A percentile compares a stretch with the other conserved stretches of the same genome.
Conservation (phyloP, 768 basidiomycete species). For the Trametes cingulata region DNA sequence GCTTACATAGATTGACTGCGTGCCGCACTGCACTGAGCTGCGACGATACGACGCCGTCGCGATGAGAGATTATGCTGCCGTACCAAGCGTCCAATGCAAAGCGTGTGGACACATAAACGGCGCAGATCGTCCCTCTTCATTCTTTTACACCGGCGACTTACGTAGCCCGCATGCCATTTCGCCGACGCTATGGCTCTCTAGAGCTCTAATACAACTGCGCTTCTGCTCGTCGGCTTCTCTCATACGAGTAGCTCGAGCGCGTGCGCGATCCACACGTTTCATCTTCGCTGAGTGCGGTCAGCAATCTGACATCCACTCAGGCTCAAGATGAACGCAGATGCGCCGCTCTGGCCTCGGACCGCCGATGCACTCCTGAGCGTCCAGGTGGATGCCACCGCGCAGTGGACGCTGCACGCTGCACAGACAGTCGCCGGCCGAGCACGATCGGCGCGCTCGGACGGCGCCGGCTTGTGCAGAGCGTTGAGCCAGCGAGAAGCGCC, state of each 20-base stretch:
- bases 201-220: not conserved
- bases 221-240: not conserved
- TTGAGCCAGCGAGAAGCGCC: not conserved
- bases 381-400: not conserved
- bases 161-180: not conserved
- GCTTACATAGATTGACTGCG: not conserved
- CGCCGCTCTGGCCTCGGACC: too few species aligned
- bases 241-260: not conserved
- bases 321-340: too few species aligned
- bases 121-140: constrained; percentile 7
- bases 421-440: too few species aligned
- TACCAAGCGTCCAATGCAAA: not conserved
- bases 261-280: not conserved
- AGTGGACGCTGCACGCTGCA: not conserved
- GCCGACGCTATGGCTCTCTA: not conserved
- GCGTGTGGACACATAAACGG: not conserved
- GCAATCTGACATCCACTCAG: not conserved
- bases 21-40: not conserved
- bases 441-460: not conserved
- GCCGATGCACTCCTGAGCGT: not conserved
- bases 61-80: constrained; percentile 5
- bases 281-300: not conserved
- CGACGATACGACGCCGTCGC: constrained; percentile 20
- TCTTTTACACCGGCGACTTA: not conserved
- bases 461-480: not conserved